A percentile compares a stretch with the other conserved stretches of the same genome.
Evolutionary conservation across 345 rosid species (phyloP).

Genomic region (Corchorus olitorius): DNA sequence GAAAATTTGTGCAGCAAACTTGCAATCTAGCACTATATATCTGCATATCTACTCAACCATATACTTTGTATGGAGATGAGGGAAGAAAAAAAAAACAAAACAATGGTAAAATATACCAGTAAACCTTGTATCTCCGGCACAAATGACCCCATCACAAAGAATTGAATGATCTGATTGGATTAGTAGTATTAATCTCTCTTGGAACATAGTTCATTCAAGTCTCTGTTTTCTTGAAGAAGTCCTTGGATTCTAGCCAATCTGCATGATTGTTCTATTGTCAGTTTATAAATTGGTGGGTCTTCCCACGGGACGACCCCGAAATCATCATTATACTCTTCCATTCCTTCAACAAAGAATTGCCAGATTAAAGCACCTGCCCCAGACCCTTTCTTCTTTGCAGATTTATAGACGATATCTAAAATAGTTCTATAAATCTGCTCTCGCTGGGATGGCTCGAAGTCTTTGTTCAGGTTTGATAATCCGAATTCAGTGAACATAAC

Average conservation of each 20-base stretch:
- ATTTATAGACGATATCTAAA: slow-evolving; percentile 57
- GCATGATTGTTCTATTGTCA: slow-evolving; percentile 69
- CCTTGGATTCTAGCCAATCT: slow-evolving; percentile 55
- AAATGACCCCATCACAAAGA: not conserved
- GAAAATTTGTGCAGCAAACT: slow-evolving; percentile 7
- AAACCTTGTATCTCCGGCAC: slow-evolving; percentile 7
- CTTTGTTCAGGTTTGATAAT: slow-evolving; percentile 71
- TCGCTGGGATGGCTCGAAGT: slow-evolving; percentile 61
- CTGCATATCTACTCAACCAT: slow-evolving; percentile 17
- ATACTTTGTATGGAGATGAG: slow-evolving; percentile 12
- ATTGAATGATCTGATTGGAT: not conserved
- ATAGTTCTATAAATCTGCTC: slow-evolving; percentile 58
- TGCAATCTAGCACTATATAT: slow-evolving; percentile 14
- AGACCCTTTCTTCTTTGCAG: slow-evolving; percentile 67
- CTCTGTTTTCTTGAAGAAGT: slow-evolving; percentile 31
- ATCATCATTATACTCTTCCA: slow-evolving; percentile 84
- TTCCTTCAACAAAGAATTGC: slow-evolving; percentile 82
- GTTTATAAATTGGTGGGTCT: slow-evolving; percentile 53
- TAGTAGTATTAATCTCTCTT: slow-evolving; percentile 28
- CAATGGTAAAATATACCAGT: slow-evolving; percentile 10
- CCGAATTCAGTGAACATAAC: slow-evolving; percentile 89
- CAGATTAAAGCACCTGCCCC: slow-evolving; percentile 87
- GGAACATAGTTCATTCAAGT: slow-evolving; percentile 51
- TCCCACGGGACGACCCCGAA: slow-evolving; percentile 86
- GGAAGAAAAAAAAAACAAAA: not conserved